Evolutionary conservation across 2,329 filamentous ascomycete genomes (phyloP).

Genomic region (Boeremia lycopersici): DNA sequence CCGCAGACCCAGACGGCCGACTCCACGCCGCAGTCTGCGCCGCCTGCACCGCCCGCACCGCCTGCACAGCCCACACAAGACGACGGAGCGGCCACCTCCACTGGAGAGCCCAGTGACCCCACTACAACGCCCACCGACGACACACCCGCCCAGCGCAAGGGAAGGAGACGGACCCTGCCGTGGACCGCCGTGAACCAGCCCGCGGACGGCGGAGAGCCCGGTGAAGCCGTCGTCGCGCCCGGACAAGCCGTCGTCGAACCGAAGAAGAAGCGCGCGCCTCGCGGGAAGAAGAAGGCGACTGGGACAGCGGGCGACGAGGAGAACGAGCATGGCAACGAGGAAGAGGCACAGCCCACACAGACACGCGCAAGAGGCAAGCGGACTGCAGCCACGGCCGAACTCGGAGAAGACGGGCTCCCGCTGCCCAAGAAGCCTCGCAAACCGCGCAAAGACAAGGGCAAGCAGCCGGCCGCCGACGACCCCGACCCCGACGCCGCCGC

Average conservation of each 20-base stretch:
- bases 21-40: not conserved
- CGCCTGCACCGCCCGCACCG: not conserved
- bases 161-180: constrained; percentile 18
- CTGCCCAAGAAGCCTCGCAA: constrained; percentile 37
- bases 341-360: constrained; percentile 19
- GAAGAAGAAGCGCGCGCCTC: constrained; percentile 22
- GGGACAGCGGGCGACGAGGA: constrained; percentile 2
- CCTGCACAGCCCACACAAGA: not conserved
- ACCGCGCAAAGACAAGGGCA: constrained; percentile 34
- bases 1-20: not conserved
- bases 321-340: constrained; percentile 15
- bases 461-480: constrained; percentile 9
- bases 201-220: constrained; percentile 18
- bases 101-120: not conserved
- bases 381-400: constrained; percentile 14
- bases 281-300: constrained; percentile 13
- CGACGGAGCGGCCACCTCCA: not conserved
- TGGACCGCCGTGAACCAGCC: constrained; percentile 43
- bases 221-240: constrained; percentile 1
- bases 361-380: constrained; percentile 26
- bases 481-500: constrained; percentile 19
- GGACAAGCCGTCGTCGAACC: too few species aligned
- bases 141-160: constrained; percentile 13
- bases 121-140: not conserved
- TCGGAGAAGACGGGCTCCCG: constrained; percentile 20